phyloP scores from a whole-genome alignment of 805 yeast genomes.

The Kazachstania africana region DNA sequence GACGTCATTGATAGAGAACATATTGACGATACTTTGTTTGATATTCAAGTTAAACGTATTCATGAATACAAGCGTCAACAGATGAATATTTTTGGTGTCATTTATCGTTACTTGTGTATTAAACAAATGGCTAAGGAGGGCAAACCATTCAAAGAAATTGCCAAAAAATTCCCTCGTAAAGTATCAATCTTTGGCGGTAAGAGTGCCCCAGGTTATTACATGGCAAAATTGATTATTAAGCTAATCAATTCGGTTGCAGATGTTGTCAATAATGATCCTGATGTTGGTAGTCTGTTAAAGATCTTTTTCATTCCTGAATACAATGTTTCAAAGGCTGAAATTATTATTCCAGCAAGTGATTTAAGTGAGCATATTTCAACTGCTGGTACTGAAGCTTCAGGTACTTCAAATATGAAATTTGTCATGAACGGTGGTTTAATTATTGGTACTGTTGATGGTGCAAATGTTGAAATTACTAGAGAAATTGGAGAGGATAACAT shows the following conservation, averaged over 20 bases:
- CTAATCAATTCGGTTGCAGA: slow-evolving; percentile 71
- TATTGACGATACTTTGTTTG: slow-evolving; percentile 59
- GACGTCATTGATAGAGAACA: slow-evolving; percentile 46
- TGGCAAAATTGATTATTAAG: slow-evolving; percentile 86
- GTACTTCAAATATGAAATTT: slow-evolving; percentile 93
- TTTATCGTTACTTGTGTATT: slow-evolving; percentile 68
- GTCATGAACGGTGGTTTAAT: slow-evolving; percentile 89
- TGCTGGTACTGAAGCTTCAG: slow-evolving; percentile 95
- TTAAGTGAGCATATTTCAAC: slow-evolving; percentile 89
- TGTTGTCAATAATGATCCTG: slow-evolving; percentile 69
- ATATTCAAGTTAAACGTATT: slow-evolving; percentile 86
- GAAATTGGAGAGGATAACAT: slow-evolving; percentile 91
- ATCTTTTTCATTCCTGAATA: slow-evolving; percentile 87
- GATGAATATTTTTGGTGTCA: slow-evolving; percentile 80
- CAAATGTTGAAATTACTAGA: slow-evolving; percentile 87
- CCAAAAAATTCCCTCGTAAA: slow-evolving; percentile 52
- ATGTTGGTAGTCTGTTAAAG: slow-evolving; percentile 63
- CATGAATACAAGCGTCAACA: slow-evolving; percentile 96
- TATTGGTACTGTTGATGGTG: slow-evolving; percentile 94
- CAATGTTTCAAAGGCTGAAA: slow-evolving; percentile 88
- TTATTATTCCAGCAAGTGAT: slow-evolving; percentile 82
- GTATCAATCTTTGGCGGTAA: slow-evolving; percentile 86
- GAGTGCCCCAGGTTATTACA: slow-evolving; percentile 95
- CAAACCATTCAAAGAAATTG: slow-evolving; percentile 50
- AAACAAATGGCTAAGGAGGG: slow-evolving; percentile 34